Evolutionary conservation across 2,329 filamentous ascomycete species (phyloP), one percentile per base, ranked within the genome.

Genomic region (Xylariaceae sp.): DNA sequence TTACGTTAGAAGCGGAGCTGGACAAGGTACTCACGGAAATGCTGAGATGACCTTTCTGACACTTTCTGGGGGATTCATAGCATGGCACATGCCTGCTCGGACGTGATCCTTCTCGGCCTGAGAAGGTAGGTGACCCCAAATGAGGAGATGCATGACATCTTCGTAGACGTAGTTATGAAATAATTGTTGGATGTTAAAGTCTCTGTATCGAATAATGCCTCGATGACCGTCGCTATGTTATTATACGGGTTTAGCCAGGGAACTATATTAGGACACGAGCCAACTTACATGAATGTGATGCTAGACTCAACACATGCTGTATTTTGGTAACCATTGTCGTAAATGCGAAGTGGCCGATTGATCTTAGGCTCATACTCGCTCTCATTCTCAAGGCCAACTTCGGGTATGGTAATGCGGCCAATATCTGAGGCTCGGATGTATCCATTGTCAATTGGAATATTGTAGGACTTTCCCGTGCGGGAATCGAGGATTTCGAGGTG

Each of bases 41-140:
- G 57, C 41, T 24, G 57, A 48, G 41, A 69, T 64, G 7, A 66
- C 59, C 32, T 63, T 57, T 20, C 49, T 39, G 4, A 67, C 67
- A 29, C 39, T 59, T 21, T 65, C 50, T 6, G 65, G 53, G 1
- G 63, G 57, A 47, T 60, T 61, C 56, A 67, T 69, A 24, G 62
- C 64, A 7, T 59, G 33, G 9, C 41, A 24, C 57, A 66, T 62
- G 6, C 21, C 36, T 24, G 58, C 55, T 33, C 64, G 58, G 15
- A 64, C 55, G 20, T 60, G 63, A 53, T 62, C 66, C 60, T 67
- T 69, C 59, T 74, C 64, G 15, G 60, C 51, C 24, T 64, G 54
- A 2, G 63, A 65, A 1, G 74, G 74, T 2, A 73, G 57, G 7
- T 66, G 57, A 6, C 72, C 72, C 65, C 72, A 75, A 50, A 76